Percentiles rank a stretch among this genome's conserved stretches.
Conservation (phyloP, 2,329 filamentous ascomycete genomes). For the Teratosphaeria epicoccoides region DNA sequence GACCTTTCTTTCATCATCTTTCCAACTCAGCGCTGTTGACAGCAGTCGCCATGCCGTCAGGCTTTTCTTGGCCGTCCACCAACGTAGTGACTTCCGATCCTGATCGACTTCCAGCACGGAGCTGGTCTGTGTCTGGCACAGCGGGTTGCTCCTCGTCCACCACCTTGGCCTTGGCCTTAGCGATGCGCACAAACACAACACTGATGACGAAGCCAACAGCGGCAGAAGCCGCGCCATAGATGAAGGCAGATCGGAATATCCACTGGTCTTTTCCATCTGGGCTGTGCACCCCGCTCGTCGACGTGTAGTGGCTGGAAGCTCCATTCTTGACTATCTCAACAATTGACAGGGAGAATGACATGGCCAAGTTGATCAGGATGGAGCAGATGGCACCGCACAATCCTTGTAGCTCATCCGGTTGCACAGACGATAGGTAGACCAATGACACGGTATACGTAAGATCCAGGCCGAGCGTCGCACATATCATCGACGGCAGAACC, state of each 20-base stretch:
- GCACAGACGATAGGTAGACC: slow-evolving; percentile 23
- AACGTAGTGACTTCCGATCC: neutral
- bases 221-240: slow-evolving; percentile 24
- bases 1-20: neutral
- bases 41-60: neutral
- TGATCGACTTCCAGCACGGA: neutral
- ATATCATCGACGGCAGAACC: slow-evolving; percentile 28
- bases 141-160: slow-evolving; percentile 13
- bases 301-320: slow-evolving; percentile 2
- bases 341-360: slow-evolving; percentile 27
- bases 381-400: slow-evolving; percentile 26
- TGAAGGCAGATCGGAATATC: slow-evolving; percentile 19
- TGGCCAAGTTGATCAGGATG: slow-evolving; percentile 27
- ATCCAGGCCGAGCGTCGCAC: slow-evolving; percentile 27
- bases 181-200: slow-evolving; percentile 20
- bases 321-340: slow-evolving; percentile 22
- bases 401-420: slow-evolving; percentile 25
- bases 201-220: slow-evolving; percentile 19
- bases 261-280: slow-evolving; percentile 4
- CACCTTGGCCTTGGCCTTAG: slow-evolving; percentile 13
- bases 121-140: neutral
- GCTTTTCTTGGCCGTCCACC: neutral
- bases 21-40: slow-evolving; percentile 6
- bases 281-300: neutral
- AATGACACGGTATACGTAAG: slow-evolving; percentile 27